phyloP scores from a whole-genome alignment of 306 rosid species.

The Rubus parviflorus region DNA sequence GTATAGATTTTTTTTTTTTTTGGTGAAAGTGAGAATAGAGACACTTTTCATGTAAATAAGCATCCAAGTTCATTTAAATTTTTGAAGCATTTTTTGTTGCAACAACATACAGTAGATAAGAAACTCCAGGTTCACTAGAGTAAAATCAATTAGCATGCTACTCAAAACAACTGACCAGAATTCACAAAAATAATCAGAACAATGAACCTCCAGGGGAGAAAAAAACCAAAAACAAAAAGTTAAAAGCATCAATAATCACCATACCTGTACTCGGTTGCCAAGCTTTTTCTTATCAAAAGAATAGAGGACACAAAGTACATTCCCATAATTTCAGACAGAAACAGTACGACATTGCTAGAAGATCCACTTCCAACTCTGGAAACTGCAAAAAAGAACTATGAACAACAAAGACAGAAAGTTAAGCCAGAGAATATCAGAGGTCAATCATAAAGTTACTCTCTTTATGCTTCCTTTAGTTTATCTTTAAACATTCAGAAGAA shows the following conservation, averaged over 20 bases:
- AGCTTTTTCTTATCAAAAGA: slow-evolving; percentile 94
- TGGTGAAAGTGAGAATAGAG: background rate
- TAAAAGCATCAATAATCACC: slow-evolving; percentile 17
- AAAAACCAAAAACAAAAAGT: background rate
- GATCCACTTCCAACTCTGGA: slow-evolving; percentile 99
- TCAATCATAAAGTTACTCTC: background rate
- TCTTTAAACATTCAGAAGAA: background rate
- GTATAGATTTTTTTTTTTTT: background rate
- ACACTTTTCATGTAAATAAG: slow-evolving; percentile 1
- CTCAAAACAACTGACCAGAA: background rate
- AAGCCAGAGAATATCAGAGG: slow-evolving; percentile 21
- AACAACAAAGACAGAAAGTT: slow-evolving; percentile 16
- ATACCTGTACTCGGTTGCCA: slow-evolving; percentile 97
- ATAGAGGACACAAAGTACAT: slow-evolving; percentile 93
- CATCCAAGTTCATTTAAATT: background rate
- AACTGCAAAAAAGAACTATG: slow-evolving; percentile 96
- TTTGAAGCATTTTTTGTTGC: background rate
- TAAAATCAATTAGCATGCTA: background rate
- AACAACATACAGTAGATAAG: background rate
- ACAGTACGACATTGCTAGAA: slow-evolving; percentile 94
- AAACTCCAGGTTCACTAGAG: background rate
- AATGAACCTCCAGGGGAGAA: background rate
- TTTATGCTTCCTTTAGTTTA: background rate
- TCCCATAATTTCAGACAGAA: slow-evolving; percentile 97
- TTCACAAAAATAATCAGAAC: background rate